Evolutionary conservation across 164 flowering plant species (phyloP), one percentile per base, ranked within the genome.

Genomic region (Berberis thunbergii): DNA sequence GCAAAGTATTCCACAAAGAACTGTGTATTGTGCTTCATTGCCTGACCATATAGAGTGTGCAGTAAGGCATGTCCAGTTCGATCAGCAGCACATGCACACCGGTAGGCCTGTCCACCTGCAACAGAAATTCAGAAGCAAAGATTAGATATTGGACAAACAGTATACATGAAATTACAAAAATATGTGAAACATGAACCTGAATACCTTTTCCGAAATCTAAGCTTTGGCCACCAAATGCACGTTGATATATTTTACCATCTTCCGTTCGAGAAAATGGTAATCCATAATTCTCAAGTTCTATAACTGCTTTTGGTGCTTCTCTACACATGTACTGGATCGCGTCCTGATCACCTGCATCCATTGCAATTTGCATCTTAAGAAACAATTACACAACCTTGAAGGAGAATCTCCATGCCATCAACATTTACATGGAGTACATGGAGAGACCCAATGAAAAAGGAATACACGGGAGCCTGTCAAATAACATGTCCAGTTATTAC

Each of bases 31-130:
- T 95, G 99, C 64, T 79, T 95, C 99, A 91, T 91, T 53, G 99
- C 98, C 73, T 95, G 98, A 48, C 97, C 97, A 82, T 89, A 89
- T n/a, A 95, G 84, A 53, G 96, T 84, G 70, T 91, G 97, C 75
- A 95, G 75, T 43, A 95, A 67, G 52, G 99, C 99, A 79, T 95
- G 99, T 49, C 99, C 97, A 48, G 99, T 95, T 69, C 99, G 73
- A 74, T 91, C 97, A 80, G 99, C 98, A 76, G 99, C 99, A 86
- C 96, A 95, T 42, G 99, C 99, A 81, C 98, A 95, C 7, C 98
- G 98, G 57, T 95, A 91, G 54, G 99, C 99, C 76, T 95, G 99
- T 41, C 99, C 99, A 78, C 99, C 99, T 95, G 65, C 13, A 67
- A 66, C 41, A 64, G 65, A 41, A 75, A 60, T 39, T 70, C 7